Evolutionary conservation across 2,329 filamentous ascomycete genomes (phyloP), one percentile per base, ranked within the genome.

Genomic region (Neofusicoccum sp.): DNA sequence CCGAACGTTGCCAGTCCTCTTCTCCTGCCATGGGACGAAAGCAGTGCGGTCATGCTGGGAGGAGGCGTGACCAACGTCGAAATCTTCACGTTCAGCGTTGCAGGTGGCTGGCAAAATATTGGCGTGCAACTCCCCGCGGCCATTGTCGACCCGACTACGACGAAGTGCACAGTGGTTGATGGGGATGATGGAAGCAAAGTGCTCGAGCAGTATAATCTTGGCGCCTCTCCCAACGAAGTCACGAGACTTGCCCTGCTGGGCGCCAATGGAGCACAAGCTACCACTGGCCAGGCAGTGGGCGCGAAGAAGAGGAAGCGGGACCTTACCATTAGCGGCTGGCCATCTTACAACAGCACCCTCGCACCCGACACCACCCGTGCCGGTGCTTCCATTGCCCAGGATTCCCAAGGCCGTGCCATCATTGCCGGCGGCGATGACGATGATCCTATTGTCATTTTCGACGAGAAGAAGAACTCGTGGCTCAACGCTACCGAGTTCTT

Each of bases 101-200:
- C 76, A 3, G 75, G 76, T 36, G 84, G 83, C 40, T 97, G 91
- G 92, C 71, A 79, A 33, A 80, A 88, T 66, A 85, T 90, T 6
- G 85, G 86, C 6, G 83, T 86, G 3, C 83, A 82, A 3, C 78
- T 97, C 26, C 79, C 83, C 0, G 73, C 81, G 12, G 84, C 86
- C 1, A 74, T 92, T 20, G 74, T 82, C 14, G 85, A 86, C 68
- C 82, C 84, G 59, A 80, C 81, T 2, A 77, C 81, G 2, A 80
- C 87, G 49, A 84, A 88, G 69, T 85, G 84, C 28, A 80, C 86
- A 0, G 69, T 96, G 3, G 76, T 96, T n/a, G 78, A 80, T 11
- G 89, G 89, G 24, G 82, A 86, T 43, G 91, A 96, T 71, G 86
- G 84, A 30, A 93, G 89, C 74, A 93, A 90, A 70, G 85, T 88